Evolutionary conservation across 305 asterid species (phyloP).

Genomic region (Fraxinus dipetala): DNA sequence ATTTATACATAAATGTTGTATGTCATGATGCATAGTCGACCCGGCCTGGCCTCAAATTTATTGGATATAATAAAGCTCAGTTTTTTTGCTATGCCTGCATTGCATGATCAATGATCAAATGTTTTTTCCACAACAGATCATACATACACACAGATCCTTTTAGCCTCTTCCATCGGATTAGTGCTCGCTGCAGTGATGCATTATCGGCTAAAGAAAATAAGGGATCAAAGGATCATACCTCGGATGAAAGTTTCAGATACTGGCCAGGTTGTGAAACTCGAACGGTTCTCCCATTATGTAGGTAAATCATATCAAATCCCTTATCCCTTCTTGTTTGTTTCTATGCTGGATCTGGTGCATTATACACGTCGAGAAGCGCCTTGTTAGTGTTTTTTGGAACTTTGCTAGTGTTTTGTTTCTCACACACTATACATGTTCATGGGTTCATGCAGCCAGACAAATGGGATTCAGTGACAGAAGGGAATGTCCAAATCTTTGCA

Average conservation of each 20-base stretch:
- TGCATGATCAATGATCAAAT: neutral
- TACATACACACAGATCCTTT: constrained; percentile 51
- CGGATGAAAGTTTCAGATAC: constrained; percentile 47
- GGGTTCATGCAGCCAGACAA: constrained; percentile 68
- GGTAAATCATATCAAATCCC: constrained; percentile 43
- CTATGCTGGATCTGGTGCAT: neutral
- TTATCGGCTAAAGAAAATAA: constrained; percentile 49
- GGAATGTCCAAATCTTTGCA: constrained; percentile 75
- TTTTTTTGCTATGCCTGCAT: neutral
- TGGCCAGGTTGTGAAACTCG: constrained; percentile 64
- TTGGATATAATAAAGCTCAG: neutral
- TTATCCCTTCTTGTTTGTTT: neutral
- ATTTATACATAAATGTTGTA: neutral
- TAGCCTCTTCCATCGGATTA: constrained; percentile 69
- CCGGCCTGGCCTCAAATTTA: neutral
- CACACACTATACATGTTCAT: neutral
- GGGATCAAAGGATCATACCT: constrained; percentile 59
- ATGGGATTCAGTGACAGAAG: constrained; percentile 80
- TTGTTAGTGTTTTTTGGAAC: neutral
- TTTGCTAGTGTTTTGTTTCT: neutral
- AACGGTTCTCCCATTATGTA: constrained; percentile 81
- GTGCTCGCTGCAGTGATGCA: constrained; percentile 66
- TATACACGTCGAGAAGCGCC: neutral
- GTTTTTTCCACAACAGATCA: constrained; percentile 22
- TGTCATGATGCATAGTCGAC: neutral